Conservation (phyloP, 108 stramenopile genomes). For the Cyclotella kingstonii region DNA sequence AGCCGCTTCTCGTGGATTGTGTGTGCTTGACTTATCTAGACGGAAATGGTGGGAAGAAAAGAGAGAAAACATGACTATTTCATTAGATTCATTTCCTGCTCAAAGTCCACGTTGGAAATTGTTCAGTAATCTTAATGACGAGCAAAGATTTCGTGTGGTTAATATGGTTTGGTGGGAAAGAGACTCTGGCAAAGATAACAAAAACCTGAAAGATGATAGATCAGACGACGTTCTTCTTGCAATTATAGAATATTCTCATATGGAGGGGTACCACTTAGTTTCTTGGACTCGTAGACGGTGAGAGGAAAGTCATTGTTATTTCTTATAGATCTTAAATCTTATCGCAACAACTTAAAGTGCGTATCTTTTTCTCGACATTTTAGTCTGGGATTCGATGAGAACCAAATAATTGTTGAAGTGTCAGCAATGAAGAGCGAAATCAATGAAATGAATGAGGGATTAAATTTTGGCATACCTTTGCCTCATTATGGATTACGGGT, state of each 20-base stretch:
- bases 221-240: constrained; percentile 34
- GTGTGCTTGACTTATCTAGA: constrained; percentile 34
- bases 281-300: constrained; percentile 35
- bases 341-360: not conserved
- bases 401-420: constrained; percentile 20
- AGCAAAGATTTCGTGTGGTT: constrained; percentile 29
- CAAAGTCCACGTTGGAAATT: constrained; percentile 33
- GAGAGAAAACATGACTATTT: not conserved
- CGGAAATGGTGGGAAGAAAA: not conserved
- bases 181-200: not conserved
- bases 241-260: constrained; percentile 24
- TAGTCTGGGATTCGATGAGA: constrained; percentile 35
- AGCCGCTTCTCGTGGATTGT: constrained; percentile 37
- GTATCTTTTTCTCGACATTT: not conserved
- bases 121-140: constrained; percentile 37
- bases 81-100: not conserved
- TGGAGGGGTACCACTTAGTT: constrained; percentile 19
- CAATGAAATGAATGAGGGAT: not conserved
- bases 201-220: not conserved
- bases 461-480: constrained; percentile 17
- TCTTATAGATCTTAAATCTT: not conserved
- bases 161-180: constrained; percentile 42
- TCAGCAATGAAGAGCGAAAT: not conserved
- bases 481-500: constrained; percentile 20
- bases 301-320: not conserved